Base-by-base conservation (phyloP, 352 stramenopile genomes). In the Globisporangium emineosum region DNA sequence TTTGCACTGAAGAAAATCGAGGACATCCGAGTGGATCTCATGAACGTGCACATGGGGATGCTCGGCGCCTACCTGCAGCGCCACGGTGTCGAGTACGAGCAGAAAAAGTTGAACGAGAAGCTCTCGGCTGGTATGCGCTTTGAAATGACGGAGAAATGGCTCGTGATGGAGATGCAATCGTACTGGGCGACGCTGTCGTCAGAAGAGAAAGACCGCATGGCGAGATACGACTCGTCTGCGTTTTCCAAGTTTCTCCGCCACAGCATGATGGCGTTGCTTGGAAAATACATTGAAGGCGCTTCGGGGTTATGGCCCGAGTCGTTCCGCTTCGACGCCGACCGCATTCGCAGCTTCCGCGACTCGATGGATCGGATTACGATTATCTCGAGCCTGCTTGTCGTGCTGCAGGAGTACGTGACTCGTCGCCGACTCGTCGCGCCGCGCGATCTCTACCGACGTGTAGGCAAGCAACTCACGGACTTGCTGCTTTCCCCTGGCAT, bases 1-100 rank as follows among this genome's bases (percentile, higher is more conserved):
- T 91, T 93, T 69, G 70, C 72, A 8, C 35, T 90, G 6, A 67
- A 84, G 47, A 90, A 91, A 52, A 63, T 90, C 19, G 83, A 93
- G 29, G 75, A 87, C 45, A 66, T 93, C 4, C 84, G 75, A 8
- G 67, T 70, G 27, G 84, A 93, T 57, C 69, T 81, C 47, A 59
- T 89, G 25, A 91, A 93, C 35, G 75, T 60, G 1, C 81, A 93
- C 30, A 56, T 91, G 0, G 68, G 72, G 1, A 55, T 90, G 52
- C 69, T 93, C 0, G 75, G 67, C 0, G 62, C 77, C 25, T 90
- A 90, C 60, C 60, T 93, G 12, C 63, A 73, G n/a, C 80, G 63
- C 4, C 78, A 90, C 60, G 84, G 84, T 21, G 69, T 78, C 23
- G 74, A 83, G 13, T 90, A 90, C 27, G 84, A 91, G 37, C 80